phyloP scores from a whole-genome alignment of 2,329 filamentous ascomycete species.

The Exophiala aquamarina region DNA sequence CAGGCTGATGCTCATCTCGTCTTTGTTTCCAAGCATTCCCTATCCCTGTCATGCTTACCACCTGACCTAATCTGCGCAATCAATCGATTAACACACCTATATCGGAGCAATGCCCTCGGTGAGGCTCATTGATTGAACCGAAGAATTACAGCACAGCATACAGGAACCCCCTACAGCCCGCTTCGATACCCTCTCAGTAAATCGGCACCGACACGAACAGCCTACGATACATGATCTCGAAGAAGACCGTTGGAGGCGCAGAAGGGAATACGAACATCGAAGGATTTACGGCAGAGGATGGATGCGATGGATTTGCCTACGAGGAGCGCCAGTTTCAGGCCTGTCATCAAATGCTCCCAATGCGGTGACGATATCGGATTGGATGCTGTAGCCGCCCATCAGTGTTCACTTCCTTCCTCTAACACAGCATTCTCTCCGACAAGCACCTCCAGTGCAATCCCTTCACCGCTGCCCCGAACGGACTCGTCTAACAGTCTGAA shows the following conservation, averaged over 20 bases:
- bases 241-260: neutral
- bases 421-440: conserved; percentile 25
- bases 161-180: no score
- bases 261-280: neutral
- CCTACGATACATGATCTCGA: no score
- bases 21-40: no score
- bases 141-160: no score
- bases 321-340: conserved; percentile 69
- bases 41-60: no score
- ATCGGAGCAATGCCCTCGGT: no score
- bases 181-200: no score
- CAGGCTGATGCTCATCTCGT: no score
- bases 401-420: conserved; percentile 54
- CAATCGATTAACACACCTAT: neutral
- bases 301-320: conserved; percentile 19
- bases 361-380: conserved; percentile 79
- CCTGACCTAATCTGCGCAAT: no score
- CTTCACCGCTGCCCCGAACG: conserved; percentile 17
- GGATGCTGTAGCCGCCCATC: conserved; percentile 79
- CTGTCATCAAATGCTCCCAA: conserved; percentile 83
- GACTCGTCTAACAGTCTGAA: conserved; percentile 13
- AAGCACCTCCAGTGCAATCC: conserved; percentile 6
- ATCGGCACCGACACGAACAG: no score
- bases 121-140: no score
- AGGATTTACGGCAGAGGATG: conserved; percentile 4